Percentiles rank a stretch among this genome's conserved stretches.
phyloP scores from a whole-genome alignment of 345 rosid species.

The Draba incana region DNA sequence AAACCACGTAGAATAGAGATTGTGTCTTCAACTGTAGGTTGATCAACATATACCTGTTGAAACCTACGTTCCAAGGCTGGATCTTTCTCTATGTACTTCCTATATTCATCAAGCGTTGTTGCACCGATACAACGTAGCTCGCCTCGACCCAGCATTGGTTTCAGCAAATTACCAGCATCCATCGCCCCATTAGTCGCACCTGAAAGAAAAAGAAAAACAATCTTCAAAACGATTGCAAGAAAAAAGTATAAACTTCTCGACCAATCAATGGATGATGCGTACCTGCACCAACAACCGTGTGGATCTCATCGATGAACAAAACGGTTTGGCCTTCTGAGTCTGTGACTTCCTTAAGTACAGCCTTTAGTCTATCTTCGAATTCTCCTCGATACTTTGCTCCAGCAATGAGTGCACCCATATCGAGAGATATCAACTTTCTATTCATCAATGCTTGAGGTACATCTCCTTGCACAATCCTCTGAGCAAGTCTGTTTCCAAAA shows the following conservation, averaged over 20 bases:
- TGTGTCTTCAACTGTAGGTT: constrained; percentile 91
- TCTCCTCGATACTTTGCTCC: constrained; percentile 99
- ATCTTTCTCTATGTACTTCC: constrained; percentile 97
- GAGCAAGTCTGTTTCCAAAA: constrained; percentile 82
- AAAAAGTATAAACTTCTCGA: neutral
- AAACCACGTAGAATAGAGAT: constrained; percentile 92
- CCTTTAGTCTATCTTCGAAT: constrained; percentile 97
- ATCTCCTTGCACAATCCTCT: constrained; percentile 98
- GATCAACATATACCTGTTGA: constrained; percentile 98
- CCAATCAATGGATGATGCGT: constrained; percentile 20
- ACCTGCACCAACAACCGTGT: constrained; percentile 99
- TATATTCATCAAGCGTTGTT: constrained; percentile 93
- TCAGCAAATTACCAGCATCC: constrained; percentile 99
- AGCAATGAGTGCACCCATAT: constrained; percentile 98
- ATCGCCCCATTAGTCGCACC: constrained; percentile 99
- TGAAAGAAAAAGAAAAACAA: constrained; percentile 39
- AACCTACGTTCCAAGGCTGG: constrained; percentile 99
- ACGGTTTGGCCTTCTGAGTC: constrained; percentile 93
- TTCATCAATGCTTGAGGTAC: constrained; percentile 99
- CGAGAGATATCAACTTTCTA: constrained; percentile 95
- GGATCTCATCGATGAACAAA: constrained; percentile 98
- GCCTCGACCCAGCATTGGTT: constrained; percentile 99
- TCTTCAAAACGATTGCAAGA: constrained; percentile 9
- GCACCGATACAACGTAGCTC: constrained; percentile 98
- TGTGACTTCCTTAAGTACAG: constrained; percentile 94